phyloP scores from a whole-genome alignment of 2,329 filamentous ascomycete genomes.

The Tolypocladium album region DNA sequence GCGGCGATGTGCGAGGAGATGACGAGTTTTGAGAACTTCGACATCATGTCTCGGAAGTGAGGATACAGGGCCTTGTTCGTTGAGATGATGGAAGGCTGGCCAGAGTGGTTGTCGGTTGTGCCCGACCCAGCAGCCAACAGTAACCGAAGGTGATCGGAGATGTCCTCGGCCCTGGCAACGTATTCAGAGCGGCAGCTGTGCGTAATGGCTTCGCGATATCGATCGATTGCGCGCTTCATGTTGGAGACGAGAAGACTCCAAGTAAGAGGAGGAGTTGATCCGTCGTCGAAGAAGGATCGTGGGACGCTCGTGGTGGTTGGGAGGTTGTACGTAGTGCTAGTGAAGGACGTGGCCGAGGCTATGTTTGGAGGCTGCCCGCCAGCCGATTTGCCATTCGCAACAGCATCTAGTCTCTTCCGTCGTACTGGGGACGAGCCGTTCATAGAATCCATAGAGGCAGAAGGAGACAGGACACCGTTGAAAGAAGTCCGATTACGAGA shows the following conservation, averaged over 20 bases:
- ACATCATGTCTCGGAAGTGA: constrained; percentile 99
- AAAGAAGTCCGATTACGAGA: constrained; percentile 56
- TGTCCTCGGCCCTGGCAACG: constrained; percentile 90
- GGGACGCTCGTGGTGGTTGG: constrained; percentile 54
- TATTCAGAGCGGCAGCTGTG: constrained; percentile 79
- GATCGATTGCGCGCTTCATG: constrained; percentile 83
- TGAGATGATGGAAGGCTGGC: constrained; percentile 97
- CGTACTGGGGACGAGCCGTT: constrained; percentile 54
- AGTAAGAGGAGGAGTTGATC: constrained; percentile 66
- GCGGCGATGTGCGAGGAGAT: constrained; percentile 96
- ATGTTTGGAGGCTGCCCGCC: constrained; percentile 38
- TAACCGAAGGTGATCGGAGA: constrained; percentile 88
- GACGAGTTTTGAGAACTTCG: constrained; percentile 97
- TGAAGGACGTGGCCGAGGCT: constrained; percentile 52
- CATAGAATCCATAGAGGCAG: constrained; percentile 85
- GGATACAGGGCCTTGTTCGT: constrained; percentile 96
- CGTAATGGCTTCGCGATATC: constrained; percentile 82
- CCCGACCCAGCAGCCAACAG: constrained; percentile 92
- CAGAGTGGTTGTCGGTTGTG: constrained; percentile 97
- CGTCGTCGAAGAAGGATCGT: constrained; percentile 83
- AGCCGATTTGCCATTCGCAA: constrained; percentile 26
- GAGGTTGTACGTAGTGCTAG: constrained; percentile 44
- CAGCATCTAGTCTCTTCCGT: constrained; percentile 46
- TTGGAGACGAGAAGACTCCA: constrained; percentile 88
- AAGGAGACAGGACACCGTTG: constrained; percentile 66